These are phyloP conservation scores for Spathaspora hagerdaliae DNA, from an alignment of 805 yeast genomes.

Conservation along the genomic window DNA sequence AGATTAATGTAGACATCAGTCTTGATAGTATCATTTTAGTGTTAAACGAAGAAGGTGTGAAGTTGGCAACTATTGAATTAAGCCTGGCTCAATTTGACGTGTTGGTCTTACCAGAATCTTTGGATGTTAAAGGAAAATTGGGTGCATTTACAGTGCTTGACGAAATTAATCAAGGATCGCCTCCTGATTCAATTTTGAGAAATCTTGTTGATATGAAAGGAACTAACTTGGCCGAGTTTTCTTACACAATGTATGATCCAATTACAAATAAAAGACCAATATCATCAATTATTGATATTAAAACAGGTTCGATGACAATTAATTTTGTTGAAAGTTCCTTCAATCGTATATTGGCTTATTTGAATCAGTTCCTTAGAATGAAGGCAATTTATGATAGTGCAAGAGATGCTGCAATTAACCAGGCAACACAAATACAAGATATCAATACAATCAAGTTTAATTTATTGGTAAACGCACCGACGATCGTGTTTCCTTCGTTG, in stretches of 20 bases:
- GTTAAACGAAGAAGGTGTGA: slow-evolving; percentile 77
- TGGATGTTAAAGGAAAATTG: slow-evolving; percentile 66
- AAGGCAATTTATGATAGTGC: slow-evolving; percentile 87
- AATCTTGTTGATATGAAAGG: slow-evolving; percentile 78
- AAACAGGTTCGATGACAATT: slow-evolving; percentile 71
- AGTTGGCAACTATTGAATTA: slow-evolving; percentile 73
- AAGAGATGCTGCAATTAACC: slow-evolving; percentile 81
- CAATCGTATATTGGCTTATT: slow-evolving; percentile 58
- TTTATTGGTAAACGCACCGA: slow-evolving; percentile 74
- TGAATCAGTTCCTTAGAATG: slow-evolving; percentile 77
- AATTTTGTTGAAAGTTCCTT: slow-evolving; percentile 82
- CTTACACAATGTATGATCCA: slow-evolving; percentile 74
- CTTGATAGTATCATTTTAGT: slow-evolving; percentile 72
- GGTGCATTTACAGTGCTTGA: slow-evolving; percentile 80
- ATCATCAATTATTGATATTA: slow-evolving; percentile 55
- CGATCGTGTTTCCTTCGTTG: slow-evolving; percentile 68
- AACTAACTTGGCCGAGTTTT: slow-evolving; percentile 72
- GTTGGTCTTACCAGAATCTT: slow-evolving; percentile 66
- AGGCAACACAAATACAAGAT: slow-evolving; percentile 61
- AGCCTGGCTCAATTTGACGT: slow-evolving; percentile 69
- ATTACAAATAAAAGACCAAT: slow-evolving; percentile 46
- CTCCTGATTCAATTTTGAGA: slow-evolving; percentile 56
- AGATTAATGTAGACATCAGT: slow-evolving; percentile 62
- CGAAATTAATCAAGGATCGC: slow-evolving; percentile 63
- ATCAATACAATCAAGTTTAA: slow-evolving; percentile 58